phyloP scores from a whole-genome alignment of 495 filamentous ascomycete genomes.

The Neurospora sp. region DNA sequence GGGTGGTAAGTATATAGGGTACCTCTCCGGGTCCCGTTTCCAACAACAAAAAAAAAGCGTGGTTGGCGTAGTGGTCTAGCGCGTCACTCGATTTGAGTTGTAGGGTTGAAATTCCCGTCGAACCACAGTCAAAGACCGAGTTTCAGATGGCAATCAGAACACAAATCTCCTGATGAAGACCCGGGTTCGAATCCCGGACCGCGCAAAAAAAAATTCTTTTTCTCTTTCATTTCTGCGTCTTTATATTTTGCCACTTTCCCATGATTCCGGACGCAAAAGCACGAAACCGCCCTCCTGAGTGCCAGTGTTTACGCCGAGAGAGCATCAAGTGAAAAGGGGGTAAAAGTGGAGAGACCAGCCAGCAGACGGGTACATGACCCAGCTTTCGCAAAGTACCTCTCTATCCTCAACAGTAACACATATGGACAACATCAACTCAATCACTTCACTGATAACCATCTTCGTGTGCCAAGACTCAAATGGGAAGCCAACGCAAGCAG shows the following conservation, averaged over 20 bases:
- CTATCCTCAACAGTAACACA: neutral
- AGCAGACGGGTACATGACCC: neutral
- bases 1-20: neutral
- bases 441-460: neutral
- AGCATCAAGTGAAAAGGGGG: neutral
- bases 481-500: neutral
- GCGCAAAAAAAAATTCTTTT: neutral
- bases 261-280: neutral
- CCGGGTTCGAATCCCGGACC: neutral
- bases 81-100: neutral
- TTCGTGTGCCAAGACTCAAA: neutral
- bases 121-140: neutral
- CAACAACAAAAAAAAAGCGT: neutral
- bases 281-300: neutral
- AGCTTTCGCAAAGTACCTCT: neutral
- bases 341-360: neutral
- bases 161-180: neutral
- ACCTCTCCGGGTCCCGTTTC: neutral
- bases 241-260: neutral
- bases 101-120: neutral
- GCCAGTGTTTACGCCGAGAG: neutral
- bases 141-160: neutral
- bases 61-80: neutral
- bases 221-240: neutral
- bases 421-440: neutral